phyloP scores from a whole-genome alignment of 345 rosid species.

The Microcos paniculata region DNA sequence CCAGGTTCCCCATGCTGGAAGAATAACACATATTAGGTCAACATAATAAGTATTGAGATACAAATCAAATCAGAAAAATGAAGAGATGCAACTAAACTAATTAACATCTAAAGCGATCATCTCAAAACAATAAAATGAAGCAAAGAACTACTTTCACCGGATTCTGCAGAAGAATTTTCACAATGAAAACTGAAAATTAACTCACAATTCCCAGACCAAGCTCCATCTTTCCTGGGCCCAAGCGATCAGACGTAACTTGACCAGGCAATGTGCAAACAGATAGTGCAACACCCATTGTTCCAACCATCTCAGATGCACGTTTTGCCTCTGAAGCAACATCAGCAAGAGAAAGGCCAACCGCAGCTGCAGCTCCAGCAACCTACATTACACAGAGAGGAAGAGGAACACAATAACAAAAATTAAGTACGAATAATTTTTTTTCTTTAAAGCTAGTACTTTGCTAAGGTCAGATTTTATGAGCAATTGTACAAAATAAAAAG shows the following conservation, averaged over 20 bases:
- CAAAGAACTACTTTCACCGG: not conserved
- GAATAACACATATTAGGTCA: constrained; percentile 8
- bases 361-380: constrained; percentile 98
- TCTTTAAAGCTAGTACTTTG: not conserved
- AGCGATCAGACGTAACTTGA: constrained; percentile 80
- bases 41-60: not conserved
- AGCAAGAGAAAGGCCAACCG: constrained; percentile 75
- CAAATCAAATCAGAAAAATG: not conserved
- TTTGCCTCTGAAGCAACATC: constrained; percentile 81
- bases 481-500: not conserved
- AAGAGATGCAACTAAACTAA: not conserved
- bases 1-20: constrained; percentile 94
- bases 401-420: constrained; percentile 10
- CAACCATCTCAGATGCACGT: constrained; percentile 78
- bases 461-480: not conserved
- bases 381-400: constrained; percentile 34
- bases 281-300: constrained; percentile 93
- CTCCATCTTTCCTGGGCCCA: constrained; percentile 90
- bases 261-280: constrained; percentile 94
- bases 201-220: constrained; percentile 98
- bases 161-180: not conserved
- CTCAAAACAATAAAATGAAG: constrained; percentile 15
- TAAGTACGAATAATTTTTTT: not conserved
- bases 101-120: not conserved
- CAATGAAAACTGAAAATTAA: constrained; percentile 11